Conservation (phyloP, 129 eudicot genomes). For the Cynara cardunculus region DNA sequence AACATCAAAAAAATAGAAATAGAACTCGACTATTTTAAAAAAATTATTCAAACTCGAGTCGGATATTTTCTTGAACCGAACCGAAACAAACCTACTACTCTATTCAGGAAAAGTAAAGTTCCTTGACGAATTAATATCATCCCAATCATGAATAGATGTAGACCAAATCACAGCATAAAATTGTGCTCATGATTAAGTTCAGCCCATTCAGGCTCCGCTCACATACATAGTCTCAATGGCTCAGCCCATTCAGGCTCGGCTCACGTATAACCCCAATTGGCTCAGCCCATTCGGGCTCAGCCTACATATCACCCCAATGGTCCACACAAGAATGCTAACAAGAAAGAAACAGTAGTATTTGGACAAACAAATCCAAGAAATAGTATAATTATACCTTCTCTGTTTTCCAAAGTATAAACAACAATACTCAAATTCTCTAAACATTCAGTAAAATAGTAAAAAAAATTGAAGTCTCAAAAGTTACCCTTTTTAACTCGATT, state of each 20-base stretch:
- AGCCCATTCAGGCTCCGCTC: neutral
- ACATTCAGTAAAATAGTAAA: conserved; percentile 20
- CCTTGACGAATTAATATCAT: neutral
- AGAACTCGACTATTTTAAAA: neutral
- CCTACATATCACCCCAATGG: neutral
- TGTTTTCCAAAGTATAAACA: conserved; percentile 24
- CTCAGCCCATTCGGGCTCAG: neutral
- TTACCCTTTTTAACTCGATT: conserved; percentile 23
- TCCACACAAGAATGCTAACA: neutral
- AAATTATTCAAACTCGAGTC: neutral
- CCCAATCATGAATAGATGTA: neutral
- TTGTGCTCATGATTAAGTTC: neutral
- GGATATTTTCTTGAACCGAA: neutral
- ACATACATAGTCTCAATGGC: neutral
- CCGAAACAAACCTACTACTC: neutral
- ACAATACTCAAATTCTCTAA: conserved; percentile 27
- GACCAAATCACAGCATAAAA: neutral
- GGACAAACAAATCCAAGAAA: conserved; percentile 9
- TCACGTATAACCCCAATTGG: neutral
- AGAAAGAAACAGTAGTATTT: neutral
- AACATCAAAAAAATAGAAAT: neutral
- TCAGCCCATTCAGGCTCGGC: neutral
- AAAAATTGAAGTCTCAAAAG: conserved; percentile 18
- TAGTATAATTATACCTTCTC: conserved; percentile 28
- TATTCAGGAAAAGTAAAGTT: neutral